Percentiles rank a stretch among this genome's conserved stretches.
These are phyloP conservation scores for Cryoendolithus antarcticus DNA, from an alignment of 2,329 filamentous ascomycete genomes.

Conservation along the genomic window DNA sequence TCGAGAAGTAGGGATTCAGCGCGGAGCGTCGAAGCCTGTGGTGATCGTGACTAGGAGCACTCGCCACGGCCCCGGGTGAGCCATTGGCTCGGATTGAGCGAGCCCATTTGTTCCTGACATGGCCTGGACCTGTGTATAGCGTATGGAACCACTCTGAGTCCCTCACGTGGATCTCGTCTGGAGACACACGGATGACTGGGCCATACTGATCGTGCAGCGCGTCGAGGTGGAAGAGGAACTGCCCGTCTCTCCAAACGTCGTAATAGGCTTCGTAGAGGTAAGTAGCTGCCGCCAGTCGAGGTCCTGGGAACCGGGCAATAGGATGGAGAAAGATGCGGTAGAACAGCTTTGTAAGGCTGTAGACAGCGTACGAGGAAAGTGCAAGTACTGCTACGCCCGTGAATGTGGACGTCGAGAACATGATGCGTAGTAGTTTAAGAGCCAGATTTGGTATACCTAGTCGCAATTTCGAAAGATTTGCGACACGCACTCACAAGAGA, in stretches of 20 bases:
- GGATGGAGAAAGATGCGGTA: constrained; percentile 29
- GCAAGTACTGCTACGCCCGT: no score
- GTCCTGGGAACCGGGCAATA: constrained; percentile 26
- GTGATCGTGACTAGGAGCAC: constrained; percentile 7
- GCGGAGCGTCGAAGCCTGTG: constrained; percentile 8
- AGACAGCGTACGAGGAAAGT: no score
- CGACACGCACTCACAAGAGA: no score
- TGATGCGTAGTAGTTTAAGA: no score
- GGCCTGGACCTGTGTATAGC: constrained; percentile 9
- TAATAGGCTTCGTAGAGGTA: constrained; percentile 10
- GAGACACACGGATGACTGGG: constrained; percentile 10
- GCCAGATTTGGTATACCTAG: no score
- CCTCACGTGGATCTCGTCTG: constrained; percentile 7
- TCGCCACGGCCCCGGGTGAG: constrained; percentile 8
- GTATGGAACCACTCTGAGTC: constrained; percentile 9
- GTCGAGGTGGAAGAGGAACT: constrained; percentile 12
- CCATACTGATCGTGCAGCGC: constrained; percentile 14
- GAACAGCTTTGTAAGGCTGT: constrained; percentile 9
- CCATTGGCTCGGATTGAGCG: constrained; percentile 7
- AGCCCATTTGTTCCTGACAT: constrained; percentile 6
- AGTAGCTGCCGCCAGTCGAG: constrained; percentile 14
- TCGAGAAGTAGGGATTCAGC: constrained; percentile 18
- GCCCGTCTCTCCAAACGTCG: constrained; percentile 3
- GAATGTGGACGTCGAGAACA: no score
- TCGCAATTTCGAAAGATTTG: no score